Evolutionary conservation across 2,329 filamentous ascomycete genomes (phyloP), one percentile per base, ranked within the genome.

Genomic region (Pestalotiopsis sp.): DNA sequence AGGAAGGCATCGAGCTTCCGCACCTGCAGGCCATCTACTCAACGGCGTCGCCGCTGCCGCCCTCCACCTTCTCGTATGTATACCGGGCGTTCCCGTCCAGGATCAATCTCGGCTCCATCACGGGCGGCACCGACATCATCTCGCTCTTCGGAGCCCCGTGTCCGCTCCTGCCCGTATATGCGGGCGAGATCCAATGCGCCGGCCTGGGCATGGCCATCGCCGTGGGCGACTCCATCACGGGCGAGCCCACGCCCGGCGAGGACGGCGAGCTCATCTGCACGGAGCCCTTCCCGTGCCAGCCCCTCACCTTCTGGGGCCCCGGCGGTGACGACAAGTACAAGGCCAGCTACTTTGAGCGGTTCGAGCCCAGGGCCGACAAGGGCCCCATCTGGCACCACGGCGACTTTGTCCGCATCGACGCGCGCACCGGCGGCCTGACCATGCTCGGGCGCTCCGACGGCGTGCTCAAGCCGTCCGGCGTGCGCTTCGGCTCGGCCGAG

Each of bases 391-490:
- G 96, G 96, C 94, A 97, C 77, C 95, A 99, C 76, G 95, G 95
- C 38, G 96, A 99, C 80, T 98, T 98, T 77, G 89, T 98, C 41
- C 84, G 85, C 56, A 86, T 90, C 7, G 92, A 94, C 73, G 87
- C 90, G 0, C 76, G 82, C 17, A 96, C 93, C 0, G 91, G 93
- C 13, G 93, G 94, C 0, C 82, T 98, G 11, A 86, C 94, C 72
- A 98, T 98, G 95, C 87, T 98, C 0, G 95, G 96, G 2, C 89
- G 95, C 31, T 96, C 92, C 65, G 95, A 99, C 75, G 96, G 96
- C 4, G 93, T 98, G 5, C 83, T 99, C 14, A 99, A 99, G 78
- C 96, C 96, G 0, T 89, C 92, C 0, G 96, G 96, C 2, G 94
- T 99, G 20, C 86, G 95, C 0, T 98, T 99, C 77, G 95, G 95